Conservation (phyloP, 1,284 basidiomycete species). For the Jaminaea rosea region DNA sequence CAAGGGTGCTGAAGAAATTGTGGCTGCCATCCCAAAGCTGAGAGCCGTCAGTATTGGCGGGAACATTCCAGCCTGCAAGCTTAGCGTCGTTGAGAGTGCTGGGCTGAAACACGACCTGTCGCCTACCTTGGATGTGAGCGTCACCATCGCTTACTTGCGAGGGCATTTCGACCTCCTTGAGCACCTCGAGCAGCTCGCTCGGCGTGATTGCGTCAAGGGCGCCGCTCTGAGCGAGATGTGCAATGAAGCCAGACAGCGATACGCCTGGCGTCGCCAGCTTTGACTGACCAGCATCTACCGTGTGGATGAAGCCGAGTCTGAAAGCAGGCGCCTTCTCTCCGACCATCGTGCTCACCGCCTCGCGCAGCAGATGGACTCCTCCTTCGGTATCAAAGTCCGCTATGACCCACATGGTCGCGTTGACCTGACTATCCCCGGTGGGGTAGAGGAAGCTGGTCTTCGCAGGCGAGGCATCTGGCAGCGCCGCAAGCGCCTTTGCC, state of each 20-base stretch:
- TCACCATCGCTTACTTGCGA: too few relatives aligned
- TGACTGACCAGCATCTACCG: too few relatives aligned
- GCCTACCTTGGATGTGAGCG: too few relatives aligned
- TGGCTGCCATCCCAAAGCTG: too few relatives aligned
- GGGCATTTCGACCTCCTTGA: background rate
- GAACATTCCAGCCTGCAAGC: background rate
- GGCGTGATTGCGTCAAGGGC: background rate
- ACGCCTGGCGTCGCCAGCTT: background rate
- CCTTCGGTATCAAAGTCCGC: slow-evolving; percentile 66
- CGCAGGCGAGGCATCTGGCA: slow-evolving; percentile 14
- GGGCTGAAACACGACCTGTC: too few relatives aligned
- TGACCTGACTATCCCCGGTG: slow-evolving; percentile 48
- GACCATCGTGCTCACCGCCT: slow-evolving; percentile 56
- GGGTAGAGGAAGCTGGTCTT: slow-evolving; percentile 58
- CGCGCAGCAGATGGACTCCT: slow-evolving; percentile 56
- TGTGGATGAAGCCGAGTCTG: slow-evolving; percentile 50
- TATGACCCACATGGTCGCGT: slow-evolving; percentile 60
- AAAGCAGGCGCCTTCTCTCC: slow-evolving; percentile 26
- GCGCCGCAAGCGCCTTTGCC: slow-evolving; percentile 8
- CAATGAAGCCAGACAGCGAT: background rate
- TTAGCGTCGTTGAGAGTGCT: background rate
- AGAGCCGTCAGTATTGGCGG: too few relatives aligned
- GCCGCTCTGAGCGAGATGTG: background rate
- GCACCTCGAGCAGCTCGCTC: background rate
- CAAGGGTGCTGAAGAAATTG: too few relatives aligned